Percentiles rank a stretch among this genome's conserved stretches.
These are phyloP conservation scores for Diddensiella caesifluorescens DNA, from an alignment of 805 yeast genomes.

Conservation along the genomic window DNA sequence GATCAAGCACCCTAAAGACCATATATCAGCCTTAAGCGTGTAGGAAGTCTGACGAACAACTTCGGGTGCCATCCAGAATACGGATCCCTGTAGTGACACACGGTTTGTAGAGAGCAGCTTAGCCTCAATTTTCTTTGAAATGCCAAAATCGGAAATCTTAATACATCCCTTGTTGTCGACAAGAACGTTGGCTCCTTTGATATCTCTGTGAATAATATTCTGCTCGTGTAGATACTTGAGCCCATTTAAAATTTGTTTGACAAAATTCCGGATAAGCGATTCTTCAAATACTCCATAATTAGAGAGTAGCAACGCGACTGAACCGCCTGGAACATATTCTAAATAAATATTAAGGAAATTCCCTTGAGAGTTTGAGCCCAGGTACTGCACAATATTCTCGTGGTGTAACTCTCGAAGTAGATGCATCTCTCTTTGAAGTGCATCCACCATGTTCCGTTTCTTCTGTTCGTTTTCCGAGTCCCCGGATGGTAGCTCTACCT, in stretches of 20 bases:
- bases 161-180: constrained; percentile 77
- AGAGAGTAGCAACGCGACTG: constrained; percentile 61
- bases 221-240: constrained; percentile 67
- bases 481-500: constrained; percentile 62
- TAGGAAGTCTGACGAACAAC: constrained; percentile 91
- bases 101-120: constrained; percentile 46
- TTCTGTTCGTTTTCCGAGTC: constrained; percentile 30
- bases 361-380: constrained; percentile 79
- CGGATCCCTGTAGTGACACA: constrained; percentile 88
- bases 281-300: constrained; percentile 80
- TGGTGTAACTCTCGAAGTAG: constrained; percentile 76
- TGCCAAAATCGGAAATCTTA: constrained; percentile 83
- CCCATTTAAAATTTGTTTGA: constrained; percentile 71
- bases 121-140: constrained; percentile 63
- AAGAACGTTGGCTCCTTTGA: constrained; percentile 81
- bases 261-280: constrained; percentile 63
- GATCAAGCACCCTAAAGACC: constrained; percentile 94
- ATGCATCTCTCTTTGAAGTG: constrained; percentile 70
- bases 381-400: constrained; percentile 85
- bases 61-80: constrained; percentile 99
- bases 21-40: constrained; percentile 89
- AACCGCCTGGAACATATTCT: constrained; percentile 71
- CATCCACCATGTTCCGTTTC: constrained; percentile 62
- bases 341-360: constrained; percentile 70
- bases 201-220: constrained; percentile 78